Evolutionary conservation across 352 stramenopile species (phyloP), one percentile per base, ranked within the genome.

Genomic region (Thalassiosira mediterranea): DNA sequence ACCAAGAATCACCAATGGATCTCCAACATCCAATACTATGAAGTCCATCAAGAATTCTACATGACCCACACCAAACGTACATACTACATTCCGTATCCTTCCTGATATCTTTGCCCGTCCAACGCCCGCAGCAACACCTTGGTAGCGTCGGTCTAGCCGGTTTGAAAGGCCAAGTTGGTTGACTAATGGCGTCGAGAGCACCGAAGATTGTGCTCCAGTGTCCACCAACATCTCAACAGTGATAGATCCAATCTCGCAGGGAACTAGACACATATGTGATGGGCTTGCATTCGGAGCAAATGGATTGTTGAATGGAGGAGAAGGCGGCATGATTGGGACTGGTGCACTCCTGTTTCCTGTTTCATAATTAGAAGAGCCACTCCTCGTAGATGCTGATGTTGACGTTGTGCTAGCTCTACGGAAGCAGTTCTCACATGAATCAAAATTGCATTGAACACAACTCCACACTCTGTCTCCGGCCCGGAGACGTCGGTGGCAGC

Each of bases 31-130:
- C 4, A 91, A 51, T 0, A 89, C 79, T 46, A 87, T 78, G 46
- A 90, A 91, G 48, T 88, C 84, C 44, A 89, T 76, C 1, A 75
- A 60, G 67, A 91, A 91, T 49, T 89, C 82, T 10, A 90, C 83
- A 72, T 88, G 67, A 19, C 80, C 82, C 44, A 84, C 62, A 34
- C 72, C 76, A 53, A 86, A 81, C 4, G 64, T 59, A 61, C 79
- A 84, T 4, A 81, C 67, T 2, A 89, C 73, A 70, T 87, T 80
- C 11, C 68, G 47, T 26, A 91, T 62, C 26, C 60, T 75, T 25
- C 85, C 85, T 4, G 76, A 62, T 59, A 91, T 90, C 13, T 38
- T 73, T 37, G 76, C 79, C 31, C 51, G 60, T 53, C 85, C 85
- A 59, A 91, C 83, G 15, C 85, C 82, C 28, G 69, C 68, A 7